Evolutionary conservation across 2,329 filamentous ascomycete species (phyloP).

Genomic region (Botrytis medusae): DNA sequence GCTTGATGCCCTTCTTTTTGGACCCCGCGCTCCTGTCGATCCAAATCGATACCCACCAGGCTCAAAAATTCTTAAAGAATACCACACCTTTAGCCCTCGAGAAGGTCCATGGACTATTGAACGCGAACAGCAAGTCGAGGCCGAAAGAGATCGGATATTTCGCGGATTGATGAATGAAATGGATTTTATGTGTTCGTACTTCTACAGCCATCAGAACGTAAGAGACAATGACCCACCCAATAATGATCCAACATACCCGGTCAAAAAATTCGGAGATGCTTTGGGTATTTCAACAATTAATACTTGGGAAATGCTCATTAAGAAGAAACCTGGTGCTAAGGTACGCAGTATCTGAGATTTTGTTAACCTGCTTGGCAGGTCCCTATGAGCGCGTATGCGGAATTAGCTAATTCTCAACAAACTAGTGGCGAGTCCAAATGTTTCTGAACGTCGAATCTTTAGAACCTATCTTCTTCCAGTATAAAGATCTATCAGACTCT

Average conservation of each 20-base stretch:
- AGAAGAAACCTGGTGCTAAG: not conserved
- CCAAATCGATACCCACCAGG: not conserved
- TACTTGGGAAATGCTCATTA: constrained; percentile 2
- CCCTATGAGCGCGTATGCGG: not conserved
- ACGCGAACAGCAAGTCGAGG: not conserved
- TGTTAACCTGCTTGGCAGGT: not conserved
- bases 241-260: not conserved
- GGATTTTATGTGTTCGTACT: constrained; percentile 8
- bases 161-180: not conserved
- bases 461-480: not conserved
- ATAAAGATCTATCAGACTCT: not conserved
- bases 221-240: not conserved
- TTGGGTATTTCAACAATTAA: not conserved
- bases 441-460: constrained; percentile 4
- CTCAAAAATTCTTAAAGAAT: not conserved
- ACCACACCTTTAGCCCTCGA: not conserved
- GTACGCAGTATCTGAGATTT: not conserved
- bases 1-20: constrained; percentile 7
- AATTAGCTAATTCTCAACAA: not conserved
- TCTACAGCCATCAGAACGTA: not conserved
- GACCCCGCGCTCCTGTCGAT: not conserved
- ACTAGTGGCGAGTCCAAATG: not conserved
- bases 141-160: constrained; percentile 6
- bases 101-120: not conserved
- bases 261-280: not conserved